A percentile compares a stretch with the other conserved stretches of the same genome.
Evolutionary conservation across 1,139 yeast species (phyloP).

Genomic region (Kluyveromyces sp.): DNA sequence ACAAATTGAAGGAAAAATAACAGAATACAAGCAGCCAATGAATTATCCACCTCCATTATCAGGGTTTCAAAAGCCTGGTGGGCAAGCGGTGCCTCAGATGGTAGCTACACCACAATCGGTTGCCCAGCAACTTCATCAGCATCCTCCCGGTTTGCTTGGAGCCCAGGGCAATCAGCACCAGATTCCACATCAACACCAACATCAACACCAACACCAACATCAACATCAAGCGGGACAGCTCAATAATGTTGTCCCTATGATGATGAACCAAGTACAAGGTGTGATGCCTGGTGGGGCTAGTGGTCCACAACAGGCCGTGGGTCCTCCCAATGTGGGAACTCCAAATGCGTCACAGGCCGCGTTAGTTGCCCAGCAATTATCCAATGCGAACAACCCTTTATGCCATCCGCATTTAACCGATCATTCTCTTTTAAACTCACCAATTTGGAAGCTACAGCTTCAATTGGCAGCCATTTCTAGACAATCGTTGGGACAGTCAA

Average conservation of each 20-base stretch:
- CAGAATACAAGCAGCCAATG: constrained; percentile 6
- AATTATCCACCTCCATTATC: constrained; percentile 15
- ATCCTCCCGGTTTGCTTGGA: constrained; percentile 7
- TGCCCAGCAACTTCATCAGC: constrained; percentile 14
- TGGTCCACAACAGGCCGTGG: constrained; percentile 10
- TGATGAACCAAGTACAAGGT: constrained; percentile 11
- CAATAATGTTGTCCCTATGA: constrained; percentile 9
- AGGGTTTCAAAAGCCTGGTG: constrained; percentile 13
- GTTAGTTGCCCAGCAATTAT: constrained; percentile 9
- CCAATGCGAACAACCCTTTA: constrained; percentile 30
- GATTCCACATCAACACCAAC: too few species aligned
- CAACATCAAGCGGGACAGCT: constrained; percentile 11
- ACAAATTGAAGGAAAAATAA: neutral
- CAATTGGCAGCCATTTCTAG: constrained; percentile 76
- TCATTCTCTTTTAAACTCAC: constrained; percentile 37
- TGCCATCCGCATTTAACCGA: constrained; percentile 42
- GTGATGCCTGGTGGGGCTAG: constrained; percentile 4
- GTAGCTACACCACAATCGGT: constrained; percentile 13
- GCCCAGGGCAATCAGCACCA: constrained; percentile 6
- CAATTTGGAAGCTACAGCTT: constrained; percentile 82
- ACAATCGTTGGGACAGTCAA: constrained; percentile 58
- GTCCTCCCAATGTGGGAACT: constrained; percentile 5
- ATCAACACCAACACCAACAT: too few species aligned
- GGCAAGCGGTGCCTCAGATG: constrained; percentile 12
- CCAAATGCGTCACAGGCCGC: constrained; percentile 6